A percentile compares a stretch with the other conserved stretches of the same genome.
Evolutionary conservation across 1,284 basidiomycete species (phyloP).

Genomic region (Naganishia liquefaciens): DNA sequence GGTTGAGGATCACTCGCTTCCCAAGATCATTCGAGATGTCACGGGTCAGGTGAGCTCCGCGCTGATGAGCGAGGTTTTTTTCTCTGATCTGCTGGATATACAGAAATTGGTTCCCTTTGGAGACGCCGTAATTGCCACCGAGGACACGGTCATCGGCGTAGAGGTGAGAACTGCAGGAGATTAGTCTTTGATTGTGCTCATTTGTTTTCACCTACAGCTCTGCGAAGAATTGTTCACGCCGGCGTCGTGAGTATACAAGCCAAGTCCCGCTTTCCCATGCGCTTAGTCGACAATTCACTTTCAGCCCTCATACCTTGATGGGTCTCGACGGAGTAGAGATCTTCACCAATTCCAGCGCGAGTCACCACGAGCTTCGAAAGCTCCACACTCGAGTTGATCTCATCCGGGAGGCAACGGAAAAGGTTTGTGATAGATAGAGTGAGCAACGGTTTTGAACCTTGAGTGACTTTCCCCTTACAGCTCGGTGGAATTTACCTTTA

Average conservation of each 20-base stretch:
- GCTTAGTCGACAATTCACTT: constrained; percentile 2
- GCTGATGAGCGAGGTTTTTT: too few relatives aligned
- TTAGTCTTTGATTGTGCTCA: not conserved
- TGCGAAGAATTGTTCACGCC: constrained; percentile 99
- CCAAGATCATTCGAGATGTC: constrained; percentile 77
- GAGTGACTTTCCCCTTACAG: constrained; percentile 56
- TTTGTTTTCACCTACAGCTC: constrained; percentile 50
- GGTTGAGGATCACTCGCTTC: constrained; percentile 85
- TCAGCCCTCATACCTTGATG: constrained; percentile 91
- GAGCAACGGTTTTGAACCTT: too few relatives aligned
- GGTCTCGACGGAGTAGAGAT: constrained; percentile 98
- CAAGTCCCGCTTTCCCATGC: not conserved
- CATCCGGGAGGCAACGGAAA: constrained; percentile 94
- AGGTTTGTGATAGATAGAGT: constrained; percentile 58
- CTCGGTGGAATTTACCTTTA: constrained; percentile 96
- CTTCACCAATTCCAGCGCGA: constrained; percentile 95
- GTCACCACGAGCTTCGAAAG: constrained; percentile 96
- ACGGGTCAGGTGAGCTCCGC: constrained; percentile 81
- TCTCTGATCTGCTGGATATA: not conserved
- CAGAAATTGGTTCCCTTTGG: constrained; percentile 89
- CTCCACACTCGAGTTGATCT: constrained; percentile 86
- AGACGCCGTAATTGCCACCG: constrained; percentile 86
- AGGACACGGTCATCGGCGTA: constrained; percentile 94
- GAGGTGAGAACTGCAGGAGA: constrained; percentile 56
- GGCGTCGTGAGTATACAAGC: constrained; percentile 63